Base-by-base conservation (phyloP, 73 alveolate species). In the Tetrahymena elliotti region DNA sequence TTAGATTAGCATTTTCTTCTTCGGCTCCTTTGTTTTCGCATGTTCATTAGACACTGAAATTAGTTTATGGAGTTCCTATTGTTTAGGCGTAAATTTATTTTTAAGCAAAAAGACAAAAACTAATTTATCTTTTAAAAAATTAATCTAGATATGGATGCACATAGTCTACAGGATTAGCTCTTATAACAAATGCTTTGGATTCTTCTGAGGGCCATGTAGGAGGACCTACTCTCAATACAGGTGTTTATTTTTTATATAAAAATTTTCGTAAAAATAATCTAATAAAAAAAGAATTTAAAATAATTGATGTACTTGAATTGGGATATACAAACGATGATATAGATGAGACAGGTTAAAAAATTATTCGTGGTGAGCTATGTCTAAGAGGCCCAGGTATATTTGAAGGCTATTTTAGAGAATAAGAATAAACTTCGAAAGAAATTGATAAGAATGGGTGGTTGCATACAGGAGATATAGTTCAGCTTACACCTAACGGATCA, bases 401-500 rank as follows among this genome's bases (percentile, higher is more conserved):
- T 96, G 94, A 94, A 88, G 99, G 99, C 2, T 98, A 98, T 95
- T 96, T 93, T 94, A 98, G 94, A 93, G 98, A 98, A 93, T 94
- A 93, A 34, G 99, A 97, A 94, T 93, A 94, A 95, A 98, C 98
- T 24, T 95, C 93, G 33, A 95, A 93, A 93, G 98, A 97, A n/a
- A 52, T 97, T 52, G 98, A 95, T 92, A 93, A 96, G 82, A 99
- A 97, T 22, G 99, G 99, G 3, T 98, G 99, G 99, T 96, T 98
- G 8, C 98, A 97, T 93, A 96, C 98, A 6, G 99, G 99, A 12
- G 99, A 98, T 93, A 96, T 97, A 52, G 99, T 96, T 18, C 96
- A 94, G 95, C 94, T 93, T 37, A 53, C 95, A 35, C 95, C 96
- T 47, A 95, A 93, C 31, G 96, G 97, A 93, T 98, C 97, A 20